Conservation (phyloP, 768 basidiomycete species). For the Podaxis sp. region DNA sequence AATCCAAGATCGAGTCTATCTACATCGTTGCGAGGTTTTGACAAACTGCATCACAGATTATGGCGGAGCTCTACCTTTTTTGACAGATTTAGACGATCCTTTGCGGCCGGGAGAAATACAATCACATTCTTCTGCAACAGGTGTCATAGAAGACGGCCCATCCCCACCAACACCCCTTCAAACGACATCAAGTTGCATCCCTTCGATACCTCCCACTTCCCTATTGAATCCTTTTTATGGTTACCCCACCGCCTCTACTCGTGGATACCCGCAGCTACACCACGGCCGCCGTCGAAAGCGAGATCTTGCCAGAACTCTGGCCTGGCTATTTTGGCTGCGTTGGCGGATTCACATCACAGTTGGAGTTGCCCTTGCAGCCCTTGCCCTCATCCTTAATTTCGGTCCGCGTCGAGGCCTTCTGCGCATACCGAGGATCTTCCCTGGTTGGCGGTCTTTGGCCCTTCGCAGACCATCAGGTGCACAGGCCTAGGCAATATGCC, state of each 20-base stretch:
- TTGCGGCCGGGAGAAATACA: constrained; percentile 29
- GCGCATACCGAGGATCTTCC: constrained; percentile 17
- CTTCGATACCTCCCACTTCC: constrained; percentile 53
- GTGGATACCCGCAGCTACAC: constrained; percentile 40
- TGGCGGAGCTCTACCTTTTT: constrained; percentile 57
- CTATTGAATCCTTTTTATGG: constrained; percentile 73
- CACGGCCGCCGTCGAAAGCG: constrained; percentile 68
- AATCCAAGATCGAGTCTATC: constrained; percentile 11
- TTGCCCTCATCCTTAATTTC: constrained; percentile 27
- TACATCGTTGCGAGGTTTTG: constrained; percentile 18
- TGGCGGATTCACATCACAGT: constrained; percentile 50
- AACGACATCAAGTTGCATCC: constrained; percentile 21
- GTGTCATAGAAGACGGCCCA: constrained; percentile 15
- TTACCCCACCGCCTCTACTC: constrained; percentile 48
- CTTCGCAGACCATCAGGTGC: neutral
- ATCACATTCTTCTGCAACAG: constrained; percentile 8
- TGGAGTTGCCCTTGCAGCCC: constrained; percentile 29
- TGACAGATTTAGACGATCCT: constrained; percentile 51
- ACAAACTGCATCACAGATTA: constrained; percentile 48
- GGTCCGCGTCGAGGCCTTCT: constrained; percentile 19
- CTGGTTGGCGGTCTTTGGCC: constrained; percentile 5
- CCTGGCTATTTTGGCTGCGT: constrained; percentile 61
- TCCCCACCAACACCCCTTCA: constrained; percentile 10
- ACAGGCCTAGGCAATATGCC: neutral
- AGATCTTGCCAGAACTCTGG: constrained; percentile 63